Percentiles rank a stretch among this genome's conserved stretches.
phyloP scores from a whole-genome alignment of 1,139 yeast species.

The Hansenula anomala region DNA sequence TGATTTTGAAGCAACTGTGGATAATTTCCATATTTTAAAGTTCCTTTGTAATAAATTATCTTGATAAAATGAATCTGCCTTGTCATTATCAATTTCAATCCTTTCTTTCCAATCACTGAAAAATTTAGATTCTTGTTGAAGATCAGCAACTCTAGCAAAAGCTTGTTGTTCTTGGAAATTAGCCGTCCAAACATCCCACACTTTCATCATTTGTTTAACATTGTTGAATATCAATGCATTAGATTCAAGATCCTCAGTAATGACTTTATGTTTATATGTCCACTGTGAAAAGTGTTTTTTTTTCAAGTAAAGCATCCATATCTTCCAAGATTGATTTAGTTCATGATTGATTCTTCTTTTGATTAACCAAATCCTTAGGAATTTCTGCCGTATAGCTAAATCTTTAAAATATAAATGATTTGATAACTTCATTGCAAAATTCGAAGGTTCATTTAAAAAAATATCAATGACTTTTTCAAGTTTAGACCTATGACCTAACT shows the following conservation, averaged over 20 bases:
- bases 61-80: constrained; percentile 6
- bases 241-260: constrained; percentile 12
- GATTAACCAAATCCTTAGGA: constrained; percentile 14
- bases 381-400: background rate
- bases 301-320: constrained; percentile 12
- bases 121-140: constrained; percentile 24
- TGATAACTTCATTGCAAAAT: constrained; percentile 19
- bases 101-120: constrained; percentile 14
- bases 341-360: constrained; percentile 13
- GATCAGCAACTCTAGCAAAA: constrained; percentile 31
- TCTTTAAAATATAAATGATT: constrained; percentile 13
- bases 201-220: constrained; percentile 9
- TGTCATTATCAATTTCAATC: constrained; percentile 1
- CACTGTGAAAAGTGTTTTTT: constrained; percentile 12
- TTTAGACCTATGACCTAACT: constrained; percentile 3
- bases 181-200: constrained; percentile 16
- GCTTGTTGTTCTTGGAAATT: constrained; percentile 7
- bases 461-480: constrained; percentile 14
- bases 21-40: constrained; percentile 14
- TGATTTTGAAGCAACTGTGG: too few relatives aligned
- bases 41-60: constrained; percentile 1
- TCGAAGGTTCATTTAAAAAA: constrained; percentile 16
- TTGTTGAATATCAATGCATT: constrained; percentile 15
- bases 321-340: constrained; percentile 8
- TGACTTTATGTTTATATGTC: constrained; percentile 8